Conservation (phyloP, 1,284 basidiomycete species). For the Rugosomyces carneus region DNA sequence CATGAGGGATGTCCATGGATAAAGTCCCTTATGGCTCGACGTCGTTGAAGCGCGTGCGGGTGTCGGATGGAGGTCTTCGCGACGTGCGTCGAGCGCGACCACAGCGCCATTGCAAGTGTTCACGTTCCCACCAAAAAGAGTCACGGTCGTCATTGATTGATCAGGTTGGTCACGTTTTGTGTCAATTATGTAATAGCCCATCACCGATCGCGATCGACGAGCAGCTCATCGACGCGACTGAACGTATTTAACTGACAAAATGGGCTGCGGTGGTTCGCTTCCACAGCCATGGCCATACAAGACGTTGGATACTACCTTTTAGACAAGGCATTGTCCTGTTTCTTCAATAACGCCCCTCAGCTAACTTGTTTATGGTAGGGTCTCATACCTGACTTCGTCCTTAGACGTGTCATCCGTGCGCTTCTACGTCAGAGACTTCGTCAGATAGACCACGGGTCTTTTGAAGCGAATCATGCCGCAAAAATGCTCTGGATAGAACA, state of each 20-base stretch:
- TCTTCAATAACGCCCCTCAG: too few species aligned
- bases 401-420: constrained; percentile 54
- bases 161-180: constrained; percentile 1
- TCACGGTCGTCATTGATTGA: background rate
- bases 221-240: background rate
- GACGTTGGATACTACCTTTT: constrained; percentile 29
- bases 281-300: constrained; percentile 16
- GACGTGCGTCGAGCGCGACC: background rate
- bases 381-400: constrained; percentile 55
- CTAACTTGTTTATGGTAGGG: constrained; percentile 30
- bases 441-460: constrained; percentile 55
- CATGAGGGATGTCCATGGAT: background rate
- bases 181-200: constrained; percentile 1
- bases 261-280: too few species aligned
- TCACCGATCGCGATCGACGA: background rate
- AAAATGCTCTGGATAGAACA: constrained; percentile 63
- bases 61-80: background rate
- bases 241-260: too few species aligned
- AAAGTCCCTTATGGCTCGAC: background rate
- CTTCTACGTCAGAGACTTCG: constrained; percentile 56
- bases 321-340: constrained; percentile 25
- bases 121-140: background rate
- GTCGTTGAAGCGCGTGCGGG: background rate
- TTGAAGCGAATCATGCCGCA: constrained; percentile 58
- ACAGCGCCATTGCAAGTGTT: background rate